A percentile compares a stretch with the other conserved stretches of the same genome.
phyloP scores from a whole-genome alignment of 2,329 filamentous ascomycete species.

The Botryotinia narcissicola region DNA sequence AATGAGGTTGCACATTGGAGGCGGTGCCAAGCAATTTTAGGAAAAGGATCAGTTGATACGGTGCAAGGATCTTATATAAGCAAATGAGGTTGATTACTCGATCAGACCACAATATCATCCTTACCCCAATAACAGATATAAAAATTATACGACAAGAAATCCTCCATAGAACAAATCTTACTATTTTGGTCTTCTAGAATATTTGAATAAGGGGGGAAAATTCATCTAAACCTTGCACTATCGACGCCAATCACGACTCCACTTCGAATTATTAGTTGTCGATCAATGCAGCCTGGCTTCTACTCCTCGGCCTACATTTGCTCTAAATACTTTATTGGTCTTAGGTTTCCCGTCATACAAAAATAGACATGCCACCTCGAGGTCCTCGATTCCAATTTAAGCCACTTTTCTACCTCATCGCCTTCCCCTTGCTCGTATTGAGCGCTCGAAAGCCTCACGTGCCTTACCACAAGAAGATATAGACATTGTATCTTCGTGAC shows the following conservation, averaged over 20 bases:
- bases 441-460: background rate
- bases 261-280: background rate
- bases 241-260: slow-evolving; percentile 1
- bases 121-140: background rate
- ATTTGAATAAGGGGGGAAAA: background rate
- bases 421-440: background rate
- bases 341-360: background rate
- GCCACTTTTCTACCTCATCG: background rate
- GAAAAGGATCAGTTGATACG: slow-evolving; percentile 1
- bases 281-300: background rate
- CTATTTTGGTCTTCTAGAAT: background rate
- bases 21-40: slow-evolving; percentile 10
- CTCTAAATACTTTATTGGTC: background rate
- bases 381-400: background rate
- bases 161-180: background rate
- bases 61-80: slow-evolving; percentile 2
- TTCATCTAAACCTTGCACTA: background rate
- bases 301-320: background rate
- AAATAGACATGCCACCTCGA: background rate
- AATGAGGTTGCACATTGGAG: slow-evolving; percentile 11
- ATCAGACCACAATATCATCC: background rate
- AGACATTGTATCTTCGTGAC: background rate
- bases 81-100: slow-evolving; percentile 1
- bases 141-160: background rate
- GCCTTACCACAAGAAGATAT: background rate